Percentiles rank a stretch among this genome's conserved stretches.
phyloP scores from a whole-genome alignment of 1,139 yeast genomes.

The Saccharomycopsis phalli region DNA sequence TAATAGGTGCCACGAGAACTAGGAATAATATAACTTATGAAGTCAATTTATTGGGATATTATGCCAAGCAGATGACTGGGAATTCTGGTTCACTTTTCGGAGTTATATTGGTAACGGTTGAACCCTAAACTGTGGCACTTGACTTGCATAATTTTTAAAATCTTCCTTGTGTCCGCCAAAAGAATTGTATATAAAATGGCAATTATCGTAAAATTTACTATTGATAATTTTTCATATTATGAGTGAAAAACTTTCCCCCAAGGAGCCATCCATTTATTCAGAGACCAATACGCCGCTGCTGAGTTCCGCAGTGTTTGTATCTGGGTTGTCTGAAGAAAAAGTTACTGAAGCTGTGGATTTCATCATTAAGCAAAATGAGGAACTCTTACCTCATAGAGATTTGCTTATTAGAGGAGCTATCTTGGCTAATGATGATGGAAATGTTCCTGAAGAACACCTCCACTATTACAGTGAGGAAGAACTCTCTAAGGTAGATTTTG shows the following conservation, averaged over 20 bases:
- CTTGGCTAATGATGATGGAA: slow-evolving; percentile 23
- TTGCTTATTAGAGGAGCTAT: slow-evolving; percentile 24
- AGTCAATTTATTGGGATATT: too few relatives aligned
- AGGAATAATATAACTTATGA: too few relatives aligned
- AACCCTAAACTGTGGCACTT: too few relatives aligned
- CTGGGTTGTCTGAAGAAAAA: slow-evolving; percentile 21
- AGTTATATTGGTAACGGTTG: too few relatives aligned
- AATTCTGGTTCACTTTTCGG: too few relatives aligned
- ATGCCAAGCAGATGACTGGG: too few relatives aligned
- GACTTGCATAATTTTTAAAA: too few relatives aligned
- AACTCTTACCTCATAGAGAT: slow-evolving; percentile 21
- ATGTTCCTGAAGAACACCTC: slow-evolving; percentile 20
- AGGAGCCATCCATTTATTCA: not conserved
- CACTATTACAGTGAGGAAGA: slow-evolving; percentile 21
- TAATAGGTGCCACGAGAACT: too few relatives aligned
- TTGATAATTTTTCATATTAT: not conserved
- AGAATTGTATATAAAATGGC: too few relatives aligned
- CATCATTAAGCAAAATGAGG: slow-evolving; percentile 9
- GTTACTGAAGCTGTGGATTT: slow-evolving; percentile 21
- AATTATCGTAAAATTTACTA: too few relatives aligned
- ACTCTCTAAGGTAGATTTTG: slow-evolving; percentile 19
- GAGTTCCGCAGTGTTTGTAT: slow-evolving; percentile 18
- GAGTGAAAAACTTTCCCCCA: not conserved
- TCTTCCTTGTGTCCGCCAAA: too few relatives aligned
- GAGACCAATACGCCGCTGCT: not conserved